Evolutionary conservation across 129 eudicot species (phyloP), one percentile per base, ranked within the genome.

Genomic region (Saussurea involucrata): DNA sequence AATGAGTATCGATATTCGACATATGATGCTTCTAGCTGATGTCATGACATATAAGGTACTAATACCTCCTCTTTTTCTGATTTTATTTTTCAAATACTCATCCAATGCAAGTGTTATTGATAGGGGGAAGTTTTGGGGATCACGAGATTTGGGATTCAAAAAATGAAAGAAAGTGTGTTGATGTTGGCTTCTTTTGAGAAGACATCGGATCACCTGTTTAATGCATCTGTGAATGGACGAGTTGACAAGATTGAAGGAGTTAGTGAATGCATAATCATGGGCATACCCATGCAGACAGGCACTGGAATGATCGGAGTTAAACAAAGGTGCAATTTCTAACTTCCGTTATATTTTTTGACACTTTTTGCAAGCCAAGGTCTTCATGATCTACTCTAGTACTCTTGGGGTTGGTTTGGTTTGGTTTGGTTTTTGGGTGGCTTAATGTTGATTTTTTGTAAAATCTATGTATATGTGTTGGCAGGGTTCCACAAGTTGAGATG

Each of bases 21-120:
- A 95, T 75, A 95, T 95, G 98, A 95, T 84, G 98, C 98, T 95
- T 80, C 84, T 95, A 70, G 98, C 96, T 18, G 98, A 95, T 83
- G 75, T 89, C 40, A 95, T 95, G 98, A 91, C 98, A 72, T 95
- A 40, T 66, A 95, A 91, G 93, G 98, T 92, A 40, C 4, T 36
- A 27, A 27, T 27, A 27, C 29, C 34, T 29, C 37, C 1, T 37
- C 15, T 40, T 2, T 40, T 1, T 1, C 2, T 8, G 9, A 2
- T 3, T 2, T 40, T 2, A 7, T 36, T 36, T 36, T 36, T 10
- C 40, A 34, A 34, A 5, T 34, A 34, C 40, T 34, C 40, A 5
- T 27, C 3, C n/a, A n/a, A n/a, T n/a, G 13, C 18, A 36, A 13
- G 57, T 66, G 63, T 57, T 72, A 37, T 61, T 67, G 37, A 21